A percentile compares a stretch with the other conserved stretches of the same genome.
These are phyloP conservation scores for Salix purpurea DNA, from an alignment of 345 rosid genomes.

Conservation along the genomic window DNA sequence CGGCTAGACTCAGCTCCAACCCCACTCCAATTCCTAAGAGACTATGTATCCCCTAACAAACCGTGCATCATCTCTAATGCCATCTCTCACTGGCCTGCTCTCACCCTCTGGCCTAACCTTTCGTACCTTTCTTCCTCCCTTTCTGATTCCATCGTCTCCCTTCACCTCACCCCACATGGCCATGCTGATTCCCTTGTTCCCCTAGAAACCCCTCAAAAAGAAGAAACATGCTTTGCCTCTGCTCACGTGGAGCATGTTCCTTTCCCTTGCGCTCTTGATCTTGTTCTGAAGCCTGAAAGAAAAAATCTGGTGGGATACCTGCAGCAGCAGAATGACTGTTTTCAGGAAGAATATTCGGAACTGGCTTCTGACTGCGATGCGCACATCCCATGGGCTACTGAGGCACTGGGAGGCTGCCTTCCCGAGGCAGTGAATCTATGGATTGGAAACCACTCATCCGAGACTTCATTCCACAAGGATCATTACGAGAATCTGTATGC, in stretches of 20 bases:
- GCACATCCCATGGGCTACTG: constrained; percentile 68
- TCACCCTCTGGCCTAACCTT: constrained; percentile 55
- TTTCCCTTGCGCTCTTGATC: constrained; percentile 51
- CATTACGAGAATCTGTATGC: constrained; percentile 89
- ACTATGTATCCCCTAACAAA: constrained; percentile 65
- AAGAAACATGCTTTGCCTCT: constrained; percentile 56
- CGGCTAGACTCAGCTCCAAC: constrained; percentile 50
- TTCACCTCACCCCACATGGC: constrained; percentile 82
- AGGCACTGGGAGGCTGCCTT: constrained; percentile 53
- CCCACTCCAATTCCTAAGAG: constrained; percentile 60
- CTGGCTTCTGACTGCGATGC: constrained; percentile 58
- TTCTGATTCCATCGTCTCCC: constrained; percentile 55
- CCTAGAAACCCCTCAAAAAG: not conserved
- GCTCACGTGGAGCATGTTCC: constrained; percentile 55
- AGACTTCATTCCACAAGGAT: constrained; percentile 83
- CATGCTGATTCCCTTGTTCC: constrained; percentile 61
- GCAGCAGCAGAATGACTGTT: constrained; percentile 86
- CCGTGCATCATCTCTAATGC: constrained; percentile 79
- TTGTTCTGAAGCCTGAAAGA: constrained; percentile 22
- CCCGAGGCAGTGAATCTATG: constrained; percentile 96
- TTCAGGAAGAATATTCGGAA: constrained; percentile 55
- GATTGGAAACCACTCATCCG: constrained; percentile 69
- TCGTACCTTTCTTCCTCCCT: constrained; percentile 49
- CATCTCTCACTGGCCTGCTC: constrained; percentile 66
- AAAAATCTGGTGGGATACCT: constrained; percentile 48